Evolutionary conservation across 1,284 basidiomycete species (phyloP).

Genomic region (Phylloporus sp.): DNA sequence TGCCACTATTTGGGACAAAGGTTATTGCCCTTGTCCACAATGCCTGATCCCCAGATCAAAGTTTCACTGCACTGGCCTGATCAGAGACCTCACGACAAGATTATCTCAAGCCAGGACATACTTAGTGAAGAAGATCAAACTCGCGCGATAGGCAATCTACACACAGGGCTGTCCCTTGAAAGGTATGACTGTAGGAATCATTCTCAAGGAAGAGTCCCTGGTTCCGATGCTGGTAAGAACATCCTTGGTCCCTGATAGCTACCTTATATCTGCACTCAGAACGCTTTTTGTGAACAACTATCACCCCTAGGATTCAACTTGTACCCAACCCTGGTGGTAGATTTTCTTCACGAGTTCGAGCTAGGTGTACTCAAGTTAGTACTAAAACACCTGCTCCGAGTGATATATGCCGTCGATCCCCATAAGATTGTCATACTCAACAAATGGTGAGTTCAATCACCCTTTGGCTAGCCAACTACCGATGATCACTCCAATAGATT

Average conservation of each 20-base stretch:
- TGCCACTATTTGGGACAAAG: constrained; percentile 2
- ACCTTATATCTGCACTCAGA: neutral
- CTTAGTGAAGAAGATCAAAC: neutral
- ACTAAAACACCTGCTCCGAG: neutral
- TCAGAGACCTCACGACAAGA: neutral
- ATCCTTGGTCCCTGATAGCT: neutral
- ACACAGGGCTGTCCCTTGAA: constrained; percentile 1
- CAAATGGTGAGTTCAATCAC: neutral
- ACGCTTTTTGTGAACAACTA: neutral
- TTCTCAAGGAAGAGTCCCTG: neutral
- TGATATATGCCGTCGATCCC: neutral
- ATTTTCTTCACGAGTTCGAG: neutral
- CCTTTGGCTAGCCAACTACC: too few relatives aligned
- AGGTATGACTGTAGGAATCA: neutral
- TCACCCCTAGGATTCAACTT: neutral
- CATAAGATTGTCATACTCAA: neutral
- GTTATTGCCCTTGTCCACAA: neutral
- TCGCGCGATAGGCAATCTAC: neutral
- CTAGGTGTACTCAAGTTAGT: neutral
- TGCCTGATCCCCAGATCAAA: constrained; percentile 3
- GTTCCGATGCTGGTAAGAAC: constrained; percentile 2
- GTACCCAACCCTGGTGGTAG: neutral
- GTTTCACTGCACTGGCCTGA: neutral
- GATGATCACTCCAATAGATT: neutral
- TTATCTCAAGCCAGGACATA: neutral